phyloP scores from a whole-genome alignment of 306 rosid genomes.

The Adenanthera pavonina region DNA sequence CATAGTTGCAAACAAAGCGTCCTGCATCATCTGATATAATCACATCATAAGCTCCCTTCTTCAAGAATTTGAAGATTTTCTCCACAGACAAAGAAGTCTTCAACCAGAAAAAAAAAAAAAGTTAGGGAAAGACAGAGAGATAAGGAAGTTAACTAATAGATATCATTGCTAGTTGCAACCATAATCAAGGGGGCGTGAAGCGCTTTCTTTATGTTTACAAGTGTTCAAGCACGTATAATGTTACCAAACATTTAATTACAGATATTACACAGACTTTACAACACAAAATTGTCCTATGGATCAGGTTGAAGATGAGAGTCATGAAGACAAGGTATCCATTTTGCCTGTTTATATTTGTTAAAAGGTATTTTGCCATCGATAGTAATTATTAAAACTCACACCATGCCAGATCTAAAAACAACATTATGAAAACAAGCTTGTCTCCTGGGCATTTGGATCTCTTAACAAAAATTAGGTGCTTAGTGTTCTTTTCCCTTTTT shows the following conservation, averaged over 20 bases:
- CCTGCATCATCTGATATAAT: constrained; percentile 80
- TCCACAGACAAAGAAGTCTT: constrained; percentile 61
- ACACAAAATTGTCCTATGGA: background rate
- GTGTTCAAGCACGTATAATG: background rate
- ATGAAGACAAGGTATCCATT: background rate
- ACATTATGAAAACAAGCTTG: background rate
- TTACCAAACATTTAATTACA: background rate
- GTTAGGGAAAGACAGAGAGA: constrained; percentile 33
- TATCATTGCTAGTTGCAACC: constrained; percentile 7
- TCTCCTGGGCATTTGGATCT: constrained; percentile 14
- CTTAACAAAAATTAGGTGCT: background rate
- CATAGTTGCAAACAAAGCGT: constrained; percentile 88
- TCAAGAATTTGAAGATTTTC: constrained; percentile 60
- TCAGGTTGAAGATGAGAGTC: background rate
- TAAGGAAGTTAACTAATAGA: background rate
- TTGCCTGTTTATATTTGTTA: constrained; percentile 4
- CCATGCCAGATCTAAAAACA: background rate
- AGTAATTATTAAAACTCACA: constrained; percentile 9
- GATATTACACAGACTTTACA: background rate
- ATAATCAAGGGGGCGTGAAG: constrained; percentile 4
- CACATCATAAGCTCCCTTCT: constrained; percentile 62
- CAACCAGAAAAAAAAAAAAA: constrained; percentile 40
- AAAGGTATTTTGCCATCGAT: constrained; percentile 1
- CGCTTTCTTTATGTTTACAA: constrained; percentile 4
- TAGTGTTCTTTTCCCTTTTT: background rate